phyloP scores from a whole-genome alignment of 768 basidiomycete species.

The Chiua virens region DNA sequence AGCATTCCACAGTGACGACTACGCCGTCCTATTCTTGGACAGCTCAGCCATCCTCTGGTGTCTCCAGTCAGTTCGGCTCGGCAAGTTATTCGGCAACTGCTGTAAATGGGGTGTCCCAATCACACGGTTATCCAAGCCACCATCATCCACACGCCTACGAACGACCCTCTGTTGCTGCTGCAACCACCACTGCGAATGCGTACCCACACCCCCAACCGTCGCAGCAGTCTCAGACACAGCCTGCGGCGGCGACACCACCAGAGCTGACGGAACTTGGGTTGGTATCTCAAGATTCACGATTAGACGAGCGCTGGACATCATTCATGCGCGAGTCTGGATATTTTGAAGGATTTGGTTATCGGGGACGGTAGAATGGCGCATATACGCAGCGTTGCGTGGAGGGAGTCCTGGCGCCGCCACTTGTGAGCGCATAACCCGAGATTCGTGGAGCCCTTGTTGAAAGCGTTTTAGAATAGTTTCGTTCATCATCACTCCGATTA shows the following conservation, averaged over 20 bases:
- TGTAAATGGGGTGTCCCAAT: conserved; percentile 1
- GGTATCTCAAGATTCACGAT: conserved; percentile 51
- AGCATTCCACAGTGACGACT: conserved; percentile 14
- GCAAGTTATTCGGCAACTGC: conserved; percentile 7
- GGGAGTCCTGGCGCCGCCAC: no score
- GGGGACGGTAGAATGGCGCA: conserved; percentile 15
- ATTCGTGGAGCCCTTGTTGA: no score
- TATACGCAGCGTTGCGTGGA: no score
- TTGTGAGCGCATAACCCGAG: no score
- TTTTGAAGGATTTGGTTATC: conserved; percentile 36
- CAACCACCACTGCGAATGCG: neutral
- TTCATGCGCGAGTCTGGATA: conserved; percentile 61
- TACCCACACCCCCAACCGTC: conserved; percentile 7
- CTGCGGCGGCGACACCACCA: conserved; percentile 23
- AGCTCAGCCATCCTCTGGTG: neutral
- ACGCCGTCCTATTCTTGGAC: conserved; percentile 18
- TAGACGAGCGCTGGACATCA: conserved; percentile 59
- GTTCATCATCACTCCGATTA: no score
- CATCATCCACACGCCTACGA: conserved; percentile 23
- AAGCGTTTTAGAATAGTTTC: no score
- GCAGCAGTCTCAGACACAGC: conserved; percentile 3
- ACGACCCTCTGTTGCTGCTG: conserved; percentile 3
- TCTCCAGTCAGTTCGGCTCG: conserved; percentile 5
- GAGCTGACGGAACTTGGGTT: conserved; percentile 63
- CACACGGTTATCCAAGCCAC: conserved; percentile 5